These are phyloP conservation scores for Suillus sp. DNA, from an alignment of 768 basidiomycete genomes.

Conservation along the genomic window DNA sequence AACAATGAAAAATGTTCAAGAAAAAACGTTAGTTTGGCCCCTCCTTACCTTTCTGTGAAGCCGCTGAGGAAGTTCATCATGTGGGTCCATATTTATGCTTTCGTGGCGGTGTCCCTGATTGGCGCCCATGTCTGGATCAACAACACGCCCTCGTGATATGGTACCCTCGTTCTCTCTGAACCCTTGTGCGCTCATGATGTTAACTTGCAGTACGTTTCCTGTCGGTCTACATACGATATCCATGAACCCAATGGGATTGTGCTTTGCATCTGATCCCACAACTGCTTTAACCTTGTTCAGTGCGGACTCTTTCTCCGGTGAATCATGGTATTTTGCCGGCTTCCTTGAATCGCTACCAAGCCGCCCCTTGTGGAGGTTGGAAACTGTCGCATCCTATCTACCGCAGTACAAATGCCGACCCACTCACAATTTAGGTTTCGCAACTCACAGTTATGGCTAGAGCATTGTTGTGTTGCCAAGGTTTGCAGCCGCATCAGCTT, in stretches of 20 bases:
- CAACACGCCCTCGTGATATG: background rate
- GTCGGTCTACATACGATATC: background rate
- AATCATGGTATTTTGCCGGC: background rate
- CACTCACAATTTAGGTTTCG: background rate
- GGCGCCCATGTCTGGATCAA: background rate
- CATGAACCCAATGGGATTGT: background rate
- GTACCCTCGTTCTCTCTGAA: background rate
- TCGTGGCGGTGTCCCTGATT: conserved; percentile 5
- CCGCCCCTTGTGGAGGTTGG: background rate
- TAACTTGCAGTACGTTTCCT: background rate
- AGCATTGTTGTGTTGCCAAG: background rate
- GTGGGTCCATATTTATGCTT: conserved; percentile 8
- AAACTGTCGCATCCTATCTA: background rate
- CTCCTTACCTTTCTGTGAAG: background rate
- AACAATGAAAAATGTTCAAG: background rate
- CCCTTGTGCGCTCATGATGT: background rate
- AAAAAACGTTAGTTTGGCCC: background rate
- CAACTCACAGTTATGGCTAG: background rate
- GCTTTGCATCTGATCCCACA: background rate
- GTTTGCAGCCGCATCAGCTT: background rate
- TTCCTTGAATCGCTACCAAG: background rate
- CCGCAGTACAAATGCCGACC: background rate
- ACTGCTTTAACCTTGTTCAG: background rate
- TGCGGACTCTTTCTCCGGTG: background rate
- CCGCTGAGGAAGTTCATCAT: background rate